Base-by-base conservation (phyloP, 2,329 filamentous ascomycete genomes). In the Alternaria ethzedia region DNA sequence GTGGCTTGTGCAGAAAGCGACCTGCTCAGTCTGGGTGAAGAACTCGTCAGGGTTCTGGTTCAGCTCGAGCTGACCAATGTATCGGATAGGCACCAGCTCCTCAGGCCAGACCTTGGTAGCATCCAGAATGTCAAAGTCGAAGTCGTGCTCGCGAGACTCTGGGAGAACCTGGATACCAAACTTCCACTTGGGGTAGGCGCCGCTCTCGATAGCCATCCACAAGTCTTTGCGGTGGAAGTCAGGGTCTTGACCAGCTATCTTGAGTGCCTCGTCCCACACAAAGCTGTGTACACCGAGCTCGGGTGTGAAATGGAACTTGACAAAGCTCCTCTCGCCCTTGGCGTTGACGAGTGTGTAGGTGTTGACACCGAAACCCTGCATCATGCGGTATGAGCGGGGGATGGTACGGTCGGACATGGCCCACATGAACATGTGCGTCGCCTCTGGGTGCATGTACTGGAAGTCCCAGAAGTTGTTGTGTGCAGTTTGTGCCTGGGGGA, bases 61-160 rank as follows among this genome's bases (percentile, higher is more conserved):
- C 6, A 96, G 85, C 75, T 94, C 90, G 1, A 96, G 77, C 78
- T 94, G 88, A 43, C 92, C 93, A 59, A 96, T 91, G 74, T 93
- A 92, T 8, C 90, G 86, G 20, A 95, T 85, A 0, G 92, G 92
- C 0, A 94, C 83, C 0, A 89, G 80, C 12, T 95, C 90, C 75
- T 96, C 91, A 0, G 92, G 93, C 92, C 92, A 96, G 25, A 95
- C 80, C 82, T 96, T 96, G 41, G 93, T 96, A 1, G 92, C 90
- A 69, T 96, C 93, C 2, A 96, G 86, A 28, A 95, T 90, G 72
- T 96, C 93, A 64, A 96, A 95, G 7, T 95, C 92, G 64, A 95
- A 96, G 15, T 92, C 87, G 65, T 95, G 84, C 75, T 92, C 87
- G 52, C 89, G 86, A 9, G 85, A 85, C 67, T 95, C 92, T 0